Evolutionary conservation across 441 rosid genomes (phyloP), one percentile per base, ranked within the genome.

Genomic region (Flueggea neowawraea): DNA sequence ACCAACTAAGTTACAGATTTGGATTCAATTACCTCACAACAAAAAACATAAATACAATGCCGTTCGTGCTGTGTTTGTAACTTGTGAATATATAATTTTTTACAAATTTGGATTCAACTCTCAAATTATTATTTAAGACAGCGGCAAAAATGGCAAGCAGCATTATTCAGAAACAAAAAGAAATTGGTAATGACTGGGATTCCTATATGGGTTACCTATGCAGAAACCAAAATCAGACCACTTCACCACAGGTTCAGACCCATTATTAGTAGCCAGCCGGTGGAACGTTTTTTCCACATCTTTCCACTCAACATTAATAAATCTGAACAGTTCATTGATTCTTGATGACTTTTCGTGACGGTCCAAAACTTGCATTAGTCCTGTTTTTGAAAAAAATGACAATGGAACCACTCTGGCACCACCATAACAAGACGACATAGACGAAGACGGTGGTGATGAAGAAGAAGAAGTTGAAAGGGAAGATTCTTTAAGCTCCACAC

Each of bases 181-280:
- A 43, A 43, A 43, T 43, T 43, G 8, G 12, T 43, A 3, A 43
- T 22, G 12, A 43, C 10, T 43, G 45, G 45, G 12, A 43, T 1
- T 43, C 8, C 10, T 47, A 14, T 6, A 10, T 47, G 41, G 6
- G 41, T 36, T 36, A 82, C 86, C 84, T 51, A 77, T 31, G 44
- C 84, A 82, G 73, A 61, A 68, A 8, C 73, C 75, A 32, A 82
- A 82, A 55, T 79, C 80, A 12, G 84, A 74, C 73, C 84, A 77
- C 43, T 62, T 77, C 43, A 75, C 53, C 0, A 54, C 77, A 51
- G 67, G 63, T 48, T 73, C 80, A 16, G 39, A 47, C 16, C 63
- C 70, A 31, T 66, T 61, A 54, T 58, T 10, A 16, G 17, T 8
- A 28, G 80, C 73, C n/a, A 82, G 67, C 54, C 61, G 62, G 65